These are phyloP conservation scores for Alloteropsis angusta DNA, from an alignment of 202 grass and related monocot species.

Conservation along the genomic window DNA sequence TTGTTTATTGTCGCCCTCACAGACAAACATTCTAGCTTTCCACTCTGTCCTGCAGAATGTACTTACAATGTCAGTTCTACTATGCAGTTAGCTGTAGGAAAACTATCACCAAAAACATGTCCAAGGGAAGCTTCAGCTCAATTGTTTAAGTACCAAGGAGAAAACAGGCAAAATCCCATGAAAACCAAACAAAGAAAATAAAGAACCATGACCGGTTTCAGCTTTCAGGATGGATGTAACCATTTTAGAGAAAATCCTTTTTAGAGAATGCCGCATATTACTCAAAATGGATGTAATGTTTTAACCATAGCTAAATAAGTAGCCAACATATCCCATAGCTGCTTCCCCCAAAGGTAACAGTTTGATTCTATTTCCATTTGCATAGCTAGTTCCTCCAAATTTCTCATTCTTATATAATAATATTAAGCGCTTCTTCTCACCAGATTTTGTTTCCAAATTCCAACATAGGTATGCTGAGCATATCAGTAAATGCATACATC, in stretches of 20 bases:
- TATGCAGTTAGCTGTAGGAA: constrained; percentile 8
- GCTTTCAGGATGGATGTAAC: background rate
- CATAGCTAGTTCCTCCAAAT: background rate
- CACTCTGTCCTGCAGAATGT: constrained; percentile 73
- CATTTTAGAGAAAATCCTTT: background rate
- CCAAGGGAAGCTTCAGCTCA: constrained; percentile 9
- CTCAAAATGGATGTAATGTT: background rate
- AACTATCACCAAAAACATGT: constrained; percentile 14
- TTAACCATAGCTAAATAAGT: background rate
- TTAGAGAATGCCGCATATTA: background rate
- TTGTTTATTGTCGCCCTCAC: constrained; percentile 72
- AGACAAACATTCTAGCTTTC: constrained; percentile 85
- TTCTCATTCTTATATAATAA: background rate
- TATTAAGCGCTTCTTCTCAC: background rate
- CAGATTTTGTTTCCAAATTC: constrained; percentile 10
- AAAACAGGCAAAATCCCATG: background rate
- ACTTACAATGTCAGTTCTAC: constrained; percentile 24
- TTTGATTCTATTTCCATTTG: background rate
- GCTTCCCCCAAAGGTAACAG: background rate
- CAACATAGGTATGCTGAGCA: background rate
- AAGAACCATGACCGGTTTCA: constrained; percentile 8
- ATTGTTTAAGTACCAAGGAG: background rate
- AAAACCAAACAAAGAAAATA: background rate
- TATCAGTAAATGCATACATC: background rate
- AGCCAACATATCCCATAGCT: background rate